Base-by-base conservation (phyloP, 371 early-diverging fungal species). In the Fennellomyces sp. region DNA sequence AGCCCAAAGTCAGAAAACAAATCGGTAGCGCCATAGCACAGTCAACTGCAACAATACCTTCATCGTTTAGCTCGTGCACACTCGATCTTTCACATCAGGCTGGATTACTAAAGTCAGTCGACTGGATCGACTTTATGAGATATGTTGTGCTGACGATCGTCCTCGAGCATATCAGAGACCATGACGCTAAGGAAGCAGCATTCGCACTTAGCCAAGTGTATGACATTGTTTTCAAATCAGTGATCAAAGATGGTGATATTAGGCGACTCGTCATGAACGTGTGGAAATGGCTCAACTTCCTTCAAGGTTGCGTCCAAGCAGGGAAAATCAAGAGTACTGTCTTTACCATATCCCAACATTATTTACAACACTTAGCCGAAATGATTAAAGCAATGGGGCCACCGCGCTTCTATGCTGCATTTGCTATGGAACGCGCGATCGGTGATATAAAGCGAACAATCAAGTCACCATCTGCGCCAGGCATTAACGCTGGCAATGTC, bases 271-370 rank as follows among this genome's bases (percentile, higher is more conserved):
- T 21, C 8, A 21, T 12, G n/a, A 48, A 48, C 27, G 48, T 48
- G 11, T 48, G 48, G 48, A 48, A 48, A 19, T 48, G 48, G 48
- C 48, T 48, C 10, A 27, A 48, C 48, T 48, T 15, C 19, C 27
- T 48, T 21, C 23, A 19, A 48, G 3, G 7, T 27, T 12, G 25
- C 15, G 48, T 48, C 19, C 8, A 48, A 15, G 15, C 17, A 48
- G 12, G 12, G 11, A 48, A 48, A 15, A 8, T 48, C 27, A 27
- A 27, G 26, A 19, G 23, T 3, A 21, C 48, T 26, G 27, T 48
- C 8, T 48, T 48, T 48, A 48, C 48, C 10, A 48, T 48, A 13
- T 15, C 48, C 3, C 8, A 48, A 11, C 48, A 48, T 27, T 39
- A 39, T 3, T 13, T 11, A n/a, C 13, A 5, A 19, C 39, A 39